Evolutionary conservation across 371 early-diverging fungal species (phyloP), one percentile per base, ranked within the genome.

Genomic region (Dichotomocladium elegans): DNA sequence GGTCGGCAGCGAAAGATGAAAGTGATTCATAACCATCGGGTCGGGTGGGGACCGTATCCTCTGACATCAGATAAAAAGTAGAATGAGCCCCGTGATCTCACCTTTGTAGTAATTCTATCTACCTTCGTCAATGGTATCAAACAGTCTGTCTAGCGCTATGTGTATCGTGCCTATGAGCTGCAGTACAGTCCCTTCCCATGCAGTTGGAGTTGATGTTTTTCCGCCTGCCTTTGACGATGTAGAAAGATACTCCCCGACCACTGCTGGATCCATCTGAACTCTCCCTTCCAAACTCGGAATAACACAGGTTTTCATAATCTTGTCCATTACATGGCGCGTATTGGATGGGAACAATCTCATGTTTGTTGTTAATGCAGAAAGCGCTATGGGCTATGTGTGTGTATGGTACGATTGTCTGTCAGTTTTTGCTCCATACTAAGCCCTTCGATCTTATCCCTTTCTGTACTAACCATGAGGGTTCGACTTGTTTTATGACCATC

Each of bases 101-200:
- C n/a, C 6, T n/a, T 24, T 49, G 41, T 17, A 15, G 33, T n/a
- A 27, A 29, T 25, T 34, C 10, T 19, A 33, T 10, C 17, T 66
- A 80, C 81, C 85, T 81, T 85, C 85, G 49, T 82, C 83, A 0
- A 85, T 57, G 1, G 78, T 77, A 46, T 69, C 70, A 55, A 82
- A 81, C 8, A 85, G 60, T 29, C 64, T 53, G 44, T 81, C 74
- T 47, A 83, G 54, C 22, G 68, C 63, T 29, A 62, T 55, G 47
- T 85, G 80, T 15, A 76, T 58, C 10, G 82, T 73, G 41, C 81
- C 80, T 47, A 82, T 60, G 22, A 83, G 26, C 37, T 66, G 66
- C 41, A 67, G 56, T 4, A 76, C 12, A 21, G 63, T 72, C 6
- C 56, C 65, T 41, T 70, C 69, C 86, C 86, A 85, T 22, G 69